Evolutionary conservation across 73 alveolate genomes (phyloP).

Genomic region (Tetrahymena malaccensis): DNA sequence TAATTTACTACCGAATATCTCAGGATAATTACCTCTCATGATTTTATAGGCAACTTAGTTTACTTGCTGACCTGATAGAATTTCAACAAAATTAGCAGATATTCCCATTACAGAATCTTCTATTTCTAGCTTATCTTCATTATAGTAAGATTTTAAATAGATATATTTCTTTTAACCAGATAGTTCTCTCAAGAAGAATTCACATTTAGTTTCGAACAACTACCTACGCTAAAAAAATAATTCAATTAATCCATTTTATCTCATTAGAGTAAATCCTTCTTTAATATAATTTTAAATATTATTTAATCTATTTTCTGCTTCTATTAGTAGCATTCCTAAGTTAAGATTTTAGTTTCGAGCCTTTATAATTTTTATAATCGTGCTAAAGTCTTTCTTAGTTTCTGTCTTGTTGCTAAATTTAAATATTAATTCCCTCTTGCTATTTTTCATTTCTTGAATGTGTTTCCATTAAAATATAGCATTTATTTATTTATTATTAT

Average conservation of each 20-base stretch:
- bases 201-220: not conserved
- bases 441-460: not conserved
- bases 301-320: not conserved
- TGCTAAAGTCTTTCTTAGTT: not conserved
- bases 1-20: not conserved
- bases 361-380: not conserved
- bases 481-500: not conserved
- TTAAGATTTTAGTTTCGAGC: not conserved
- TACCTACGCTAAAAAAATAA: not conserved
- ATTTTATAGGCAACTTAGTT: not conserved
- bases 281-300: not conserved
- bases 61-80: not conserved
- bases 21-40: not conserved
- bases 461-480: not conserved
- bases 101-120: not conserved
- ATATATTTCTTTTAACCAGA: not conserved
- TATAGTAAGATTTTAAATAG: not conserved
- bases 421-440: not conserved
- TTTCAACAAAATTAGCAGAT: not conserved
- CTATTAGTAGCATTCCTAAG: not conserved
- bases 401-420: not conserved
- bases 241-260: not conserved
- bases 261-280: not conserved
- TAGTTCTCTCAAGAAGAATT: not conserved
- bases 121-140: not conserved